phyloP scores from a whole-genome alignment of 441 rosid species.

The Aleurites moluccanus region DNA sequence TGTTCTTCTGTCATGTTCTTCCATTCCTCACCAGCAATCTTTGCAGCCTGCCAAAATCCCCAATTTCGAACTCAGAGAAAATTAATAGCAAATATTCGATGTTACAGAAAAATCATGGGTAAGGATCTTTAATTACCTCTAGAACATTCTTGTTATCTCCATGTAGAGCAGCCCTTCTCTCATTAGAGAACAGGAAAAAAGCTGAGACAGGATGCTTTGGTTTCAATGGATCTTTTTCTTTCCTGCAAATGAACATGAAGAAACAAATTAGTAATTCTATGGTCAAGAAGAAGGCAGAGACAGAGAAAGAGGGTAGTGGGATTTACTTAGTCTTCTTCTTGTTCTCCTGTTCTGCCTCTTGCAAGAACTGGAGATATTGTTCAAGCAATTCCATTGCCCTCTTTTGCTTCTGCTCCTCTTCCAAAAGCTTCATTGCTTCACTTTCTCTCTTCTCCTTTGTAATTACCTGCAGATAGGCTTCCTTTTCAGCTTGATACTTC shows the following conservation, averaged over 20 bases:
- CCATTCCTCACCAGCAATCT: conserved; percentile 87
- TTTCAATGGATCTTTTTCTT: conserved; percentile 82
- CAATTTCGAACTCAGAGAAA: not conserved
- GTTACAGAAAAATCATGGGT: not conserved
- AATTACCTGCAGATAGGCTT: conserved; percentile 63
- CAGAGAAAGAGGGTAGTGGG: not conserved
- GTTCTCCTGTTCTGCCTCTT: conserved; percentile 66
- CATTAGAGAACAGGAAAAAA: conserved; percentile 62
- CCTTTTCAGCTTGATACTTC: conserved; percentile 69
- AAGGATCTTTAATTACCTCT: conserved; percentile 41
- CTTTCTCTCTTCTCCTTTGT: conserved; percentile 77
- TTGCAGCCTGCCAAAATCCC: conserved; percentile 40
- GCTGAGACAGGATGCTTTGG: conserved; percentile 91
- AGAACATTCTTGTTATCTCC: conserved; percentile 61
- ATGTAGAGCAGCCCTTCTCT: conserved; percentile 64
- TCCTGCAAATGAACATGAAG: conserved; percentile 40
- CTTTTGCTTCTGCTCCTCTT: conserved; percentile 86
- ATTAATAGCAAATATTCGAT: not conserved
- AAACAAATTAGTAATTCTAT: not conserved
- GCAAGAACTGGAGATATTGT: conserved; percentile 81
- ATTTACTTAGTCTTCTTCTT: conserved; percentile 57
- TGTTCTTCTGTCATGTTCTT: conserved; percentile 69
- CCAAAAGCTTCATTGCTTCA: conserved; percentile 90
- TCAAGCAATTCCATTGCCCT: conserved; percentile 91
- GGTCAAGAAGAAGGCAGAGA: not conserved